A percentile compares a stretch with the other conserved stretches of the same genome.
Evolutionary conservation across 192 early-diverging fungal genomes (phyloP).

Genomic region (Spizellomyces punctatus): DNA sequence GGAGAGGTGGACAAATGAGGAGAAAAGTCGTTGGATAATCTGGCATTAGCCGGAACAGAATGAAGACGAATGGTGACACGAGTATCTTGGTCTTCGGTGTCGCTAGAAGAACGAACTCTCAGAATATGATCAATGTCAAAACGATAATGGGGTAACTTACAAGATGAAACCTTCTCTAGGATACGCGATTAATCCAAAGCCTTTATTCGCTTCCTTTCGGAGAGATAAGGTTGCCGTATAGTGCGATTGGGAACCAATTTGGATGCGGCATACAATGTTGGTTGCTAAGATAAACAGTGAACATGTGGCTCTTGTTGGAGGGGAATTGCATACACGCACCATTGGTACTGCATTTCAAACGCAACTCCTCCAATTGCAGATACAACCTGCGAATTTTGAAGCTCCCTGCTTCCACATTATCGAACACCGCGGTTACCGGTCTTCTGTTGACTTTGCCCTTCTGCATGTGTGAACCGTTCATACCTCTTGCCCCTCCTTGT

Average conservation of each 20-base stretch:
- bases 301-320: not conserved
- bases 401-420: not conserved
- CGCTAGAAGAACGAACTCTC: slow-evolving; percentile 1
- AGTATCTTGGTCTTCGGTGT: slow-evolving; percentile 17
- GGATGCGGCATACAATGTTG: slow-evolving; percentile 18
- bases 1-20: slow-evolving; percentile 10
- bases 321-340: too few species aligned
- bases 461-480: not conserved
- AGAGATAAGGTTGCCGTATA: slow-evolving; percentile 3
- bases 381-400: slow-evolving; percentile 15
- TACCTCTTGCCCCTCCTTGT: not conserved
- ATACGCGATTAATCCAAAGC: slow-evolving; percentile 38
- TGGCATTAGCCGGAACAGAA: not conserved
- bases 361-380: slow-evolving; percentile 21
- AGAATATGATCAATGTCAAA: too few species aligned
- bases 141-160: slow-evolving; percentile 20
- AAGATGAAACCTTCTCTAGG: slow-evolving; percentile 43
- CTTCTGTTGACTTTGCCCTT: slow-evolving; percentile 5
- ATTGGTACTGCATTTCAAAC: slow-evolving; percentile 14
- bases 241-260: slow-evolving; percentile 15
- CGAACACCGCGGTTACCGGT: slow-evolving; percentile 16
- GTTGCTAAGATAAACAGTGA: slow-evolving; percentile 13
- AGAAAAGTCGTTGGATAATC: slow-evolving; percentile 4
- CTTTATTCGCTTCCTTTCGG: slow-evolving; percentile 39
- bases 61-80: slow-evolving; percentile 26